phyloP scores from a whole-genome alignment of 495 filamentous ascomycete genomes.

The Penicillium lagena region DNA sequence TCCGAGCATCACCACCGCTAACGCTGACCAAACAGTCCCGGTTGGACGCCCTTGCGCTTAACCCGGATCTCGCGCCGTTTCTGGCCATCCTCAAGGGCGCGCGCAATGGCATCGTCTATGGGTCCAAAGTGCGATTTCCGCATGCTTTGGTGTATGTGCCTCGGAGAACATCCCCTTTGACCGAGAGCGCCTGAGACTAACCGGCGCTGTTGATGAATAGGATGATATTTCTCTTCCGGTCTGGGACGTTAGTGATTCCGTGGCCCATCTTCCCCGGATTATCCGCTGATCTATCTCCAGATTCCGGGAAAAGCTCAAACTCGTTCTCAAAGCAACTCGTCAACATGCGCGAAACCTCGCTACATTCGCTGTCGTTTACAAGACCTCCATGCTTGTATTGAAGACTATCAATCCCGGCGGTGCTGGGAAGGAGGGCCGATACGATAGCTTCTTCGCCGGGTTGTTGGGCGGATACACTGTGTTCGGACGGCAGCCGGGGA shows the following conservation, averaged over 20 bases:
- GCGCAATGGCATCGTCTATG: slow-evolving; percentile 96
- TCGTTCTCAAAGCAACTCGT: slow-evolving; percentile 79
- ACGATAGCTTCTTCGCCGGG: slow-evolving; percentile 85
- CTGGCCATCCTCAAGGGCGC: slow-evolving; percentile 81
- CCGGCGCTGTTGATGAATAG: slow-evolving; percentile 28
- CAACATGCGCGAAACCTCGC: slow-evolving; percentile 89
- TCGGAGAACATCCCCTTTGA: too few species aligned
- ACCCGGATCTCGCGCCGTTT: slow-evolving; percentile 75
- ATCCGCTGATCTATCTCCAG: slow-evolving; percentile 27
- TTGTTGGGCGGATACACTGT: slow-evolving; percentile 86
- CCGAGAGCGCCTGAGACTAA: neutral
- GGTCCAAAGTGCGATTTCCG: slow-evolving; percentile 95
- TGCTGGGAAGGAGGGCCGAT: slow-evolving; percentile 59
- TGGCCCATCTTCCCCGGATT: neutral
- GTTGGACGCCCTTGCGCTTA: slow-evolving; percentile 65
- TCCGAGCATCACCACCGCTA: neutral
- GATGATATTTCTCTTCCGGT: slow-evolving; percentile 93
- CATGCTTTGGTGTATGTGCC: slow-evolving; percentile 80
- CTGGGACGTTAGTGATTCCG: slow-evolving; percentile 59
- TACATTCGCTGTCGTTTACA: slow-evolving; percentile 86
- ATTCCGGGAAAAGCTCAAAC: slow-evolving; percentile 67
- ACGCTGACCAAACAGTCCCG: slow-evolving; percentile 16
- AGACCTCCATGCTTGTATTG: slow-evolving; percentile 66
- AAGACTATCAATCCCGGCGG: slow-evolving; percentile 54
- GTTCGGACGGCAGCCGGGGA: slow-evolving; percentile 77